Evolutionary conservation across 2,329 filamentous ascomycete species (phyloP), one percentile per base, ranked within the genome.

Genomic region (Nothopassalora personata): DNA sequence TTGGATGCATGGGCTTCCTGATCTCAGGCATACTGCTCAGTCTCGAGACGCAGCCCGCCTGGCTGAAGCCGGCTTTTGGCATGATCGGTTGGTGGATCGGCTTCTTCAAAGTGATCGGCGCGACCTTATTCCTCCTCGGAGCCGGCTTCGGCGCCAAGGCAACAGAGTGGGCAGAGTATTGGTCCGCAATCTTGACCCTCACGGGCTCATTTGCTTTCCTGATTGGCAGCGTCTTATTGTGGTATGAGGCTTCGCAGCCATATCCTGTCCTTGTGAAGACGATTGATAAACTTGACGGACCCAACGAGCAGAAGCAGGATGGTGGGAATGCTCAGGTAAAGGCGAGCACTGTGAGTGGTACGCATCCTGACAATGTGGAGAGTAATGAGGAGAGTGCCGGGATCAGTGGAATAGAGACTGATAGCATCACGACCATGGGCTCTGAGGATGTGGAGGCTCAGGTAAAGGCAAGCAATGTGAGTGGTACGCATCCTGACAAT

Each of bases 1-100:
- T 70, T 11, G 68, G 65, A 4, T 63, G 66, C 91, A 1, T 87
- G 97, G 49, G 92, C 97, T 13, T 97, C 93, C 0, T 97, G 93
- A 0, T 99, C 96, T 80, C 81, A 97, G 54, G 92, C 93, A 2
- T 97, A 93, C 0, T 70, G 51, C 67, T 69, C 55, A 67, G 61
- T 51, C 46, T 70, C 36, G 66, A 68, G 50, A 69, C 66, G 23
- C 68, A 70, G 59, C 58, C 64, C 46, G 60, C 60, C 5, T 70
- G 68, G 68, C 65, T 60, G 53, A 49, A 58, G 46, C 68, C 67
- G 39, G 59, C 65, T 5, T 60, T 60, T 10, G 30, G 53, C 18
- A 58, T 57, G n/a, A 60, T 70, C 27, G 67, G 66, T 1, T 23
- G 23, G 23, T 23, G 23, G 23, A 3, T 23, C 23, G 23, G 23